Evolutionary conservation across 345 rosid species (phyloP), one percentile per base, ranked within the genome.

Genomic region (Physaria fendleri): DNA sequence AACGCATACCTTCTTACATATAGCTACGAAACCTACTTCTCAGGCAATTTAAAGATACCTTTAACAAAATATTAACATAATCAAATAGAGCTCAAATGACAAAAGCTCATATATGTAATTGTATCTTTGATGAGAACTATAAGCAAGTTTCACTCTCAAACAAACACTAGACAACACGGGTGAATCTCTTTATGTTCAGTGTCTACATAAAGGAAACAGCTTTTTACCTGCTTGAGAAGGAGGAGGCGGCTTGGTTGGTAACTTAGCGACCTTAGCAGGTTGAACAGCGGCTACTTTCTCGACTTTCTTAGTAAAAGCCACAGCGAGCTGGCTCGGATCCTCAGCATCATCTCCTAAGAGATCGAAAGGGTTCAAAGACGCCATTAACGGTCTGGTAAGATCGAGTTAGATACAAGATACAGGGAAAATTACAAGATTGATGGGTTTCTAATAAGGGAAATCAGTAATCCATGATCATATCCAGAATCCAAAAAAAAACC

Each of bases 161-260:
- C 30, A 11, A 56, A 47, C 8, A 52, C 25, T 8, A 61, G 6
- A 4, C 1, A 46, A 11, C 22, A 23, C 2, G 14, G 8, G 16
- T 13, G 17, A 40, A 10, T 13, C 3, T n/a, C 33, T 59, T 28
- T 25, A 28, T 23, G 24, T 20, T 11, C 11, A 43, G 28, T 2
- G 16, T 3, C 15, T 9, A 61, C 13, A 17, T 7, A 20, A 38
- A 38, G 18, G 8, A 27, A 51, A 6, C 0, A 42, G 14, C 27
- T 20, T 72, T 72, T 70, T 44, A 92, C 98, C 91, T 38, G 95
- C 89, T 78, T 88, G 85, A 48, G 89, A 52, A 56, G 97, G 90
- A 68, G 95, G 86, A 8, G 59, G 49, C 0, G 85, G 93, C 78
- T 83, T 92, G 57, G 87, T 44, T 3, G 92, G 92, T 21, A 85